These are phyloP conservation scores for Rhodocollybia butyracea DNA, from an alignment of 768 basidiomycete species.

Conservation along the genomic window DNA sequence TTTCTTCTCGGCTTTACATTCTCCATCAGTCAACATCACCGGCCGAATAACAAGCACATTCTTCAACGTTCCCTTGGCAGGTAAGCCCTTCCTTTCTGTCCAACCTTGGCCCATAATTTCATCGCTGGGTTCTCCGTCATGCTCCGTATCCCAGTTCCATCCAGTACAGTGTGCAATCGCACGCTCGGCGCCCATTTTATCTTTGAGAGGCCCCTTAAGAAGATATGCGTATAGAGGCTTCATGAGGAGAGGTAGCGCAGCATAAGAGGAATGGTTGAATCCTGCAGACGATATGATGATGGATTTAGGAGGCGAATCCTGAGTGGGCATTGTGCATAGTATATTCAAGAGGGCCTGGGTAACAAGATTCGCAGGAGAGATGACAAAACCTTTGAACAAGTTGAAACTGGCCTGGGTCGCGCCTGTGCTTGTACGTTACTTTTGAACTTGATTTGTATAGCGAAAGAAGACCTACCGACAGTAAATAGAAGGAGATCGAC, in stretches of 20 bases:
- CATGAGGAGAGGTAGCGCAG: conserved; percentile 42
- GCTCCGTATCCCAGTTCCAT: conserved; percentile 53
- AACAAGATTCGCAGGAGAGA: conserved; percentile 55
- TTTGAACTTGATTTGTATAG: too few species aligned
- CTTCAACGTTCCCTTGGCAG: conserved; percentile 39
- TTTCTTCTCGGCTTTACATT: conserved; percentile 36
- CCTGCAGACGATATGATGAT: conserved; percentile 53
- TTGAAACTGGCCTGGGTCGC: conserved; percentile 44
- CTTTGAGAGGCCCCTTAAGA: conserved; percentile 45
- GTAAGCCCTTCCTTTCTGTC: conserved; percentile 39
- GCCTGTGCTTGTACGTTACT: too few species aligned
- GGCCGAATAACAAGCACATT: conserved; percentile 51
- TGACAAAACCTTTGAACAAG: conserved; percentile 43
- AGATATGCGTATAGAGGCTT: conserved; percentile 47
- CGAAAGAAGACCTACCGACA: conserved; percentile 42
- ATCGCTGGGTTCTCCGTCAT: conserved; percentile 33
- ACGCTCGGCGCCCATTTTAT: conserved; percentile 62
- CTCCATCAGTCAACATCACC: conserved; percentile 56
- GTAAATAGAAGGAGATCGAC: conserved; percentile 61
- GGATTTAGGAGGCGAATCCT: conserved; percentile 41
- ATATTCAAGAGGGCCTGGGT: conserved; percentile 54
- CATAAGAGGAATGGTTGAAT: conserved; percentile 41
- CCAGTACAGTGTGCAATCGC: conserved; percentile 45
- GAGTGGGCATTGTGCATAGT: conserved; percentile 48
- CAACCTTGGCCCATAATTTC: conserved; percentile 46